Base-by-base conservation (phyloP, 257 asterid genomes). In the Cordia subcordata region DNA sequence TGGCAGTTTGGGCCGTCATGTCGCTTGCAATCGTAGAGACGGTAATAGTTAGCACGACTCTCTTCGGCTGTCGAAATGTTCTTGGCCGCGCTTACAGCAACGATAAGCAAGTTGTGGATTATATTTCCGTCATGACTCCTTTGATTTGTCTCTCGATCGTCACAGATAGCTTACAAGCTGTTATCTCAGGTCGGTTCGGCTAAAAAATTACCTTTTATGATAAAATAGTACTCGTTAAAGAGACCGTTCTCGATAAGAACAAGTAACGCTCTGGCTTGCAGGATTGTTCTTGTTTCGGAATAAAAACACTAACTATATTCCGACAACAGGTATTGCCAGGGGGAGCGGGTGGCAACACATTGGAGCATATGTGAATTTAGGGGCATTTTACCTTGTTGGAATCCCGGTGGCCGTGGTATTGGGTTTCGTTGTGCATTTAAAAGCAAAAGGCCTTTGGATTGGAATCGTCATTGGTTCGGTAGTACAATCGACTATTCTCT, bases 281-380 rank as follows among this genome's bases (percentile, higher is more conserved):
- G 4, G 35, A 27, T 3, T 27, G 35, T 23, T 33, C 23, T 23
- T 23, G 4, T 19, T 52, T 0, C 19, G 19, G 50, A 12, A 8
- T 13, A 15, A 11, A 10, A 10, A 13, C 42, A 22, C 1, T 0
- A 11, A 10, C 21, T 27, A 9, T 20, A 16, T 1, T 20, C 0
- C 4, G 16, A 47, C 50, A 20, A 49, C 72, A 84, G 93, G 93
- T 33, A 68, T 84, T 49, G 86, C 86, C 3, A 79, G 88, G 57
- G 86, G 84, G 20, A 68, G 86, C 61, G 93, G 88, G 18, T 79
- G 86, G 93, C 88, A 84, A 51, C 81, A 68, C 8, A 45, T 79
- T 11, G 88, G 93, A 53, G 86, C 82, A 17, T 77, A 75, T 49
- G 71, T 81, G 6, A 84, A 84, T 66, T 54, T 84, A 21, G 88